Base-by-base conservation (phyloP, 163 green algal species). In the Volvox carteri region DNA sequence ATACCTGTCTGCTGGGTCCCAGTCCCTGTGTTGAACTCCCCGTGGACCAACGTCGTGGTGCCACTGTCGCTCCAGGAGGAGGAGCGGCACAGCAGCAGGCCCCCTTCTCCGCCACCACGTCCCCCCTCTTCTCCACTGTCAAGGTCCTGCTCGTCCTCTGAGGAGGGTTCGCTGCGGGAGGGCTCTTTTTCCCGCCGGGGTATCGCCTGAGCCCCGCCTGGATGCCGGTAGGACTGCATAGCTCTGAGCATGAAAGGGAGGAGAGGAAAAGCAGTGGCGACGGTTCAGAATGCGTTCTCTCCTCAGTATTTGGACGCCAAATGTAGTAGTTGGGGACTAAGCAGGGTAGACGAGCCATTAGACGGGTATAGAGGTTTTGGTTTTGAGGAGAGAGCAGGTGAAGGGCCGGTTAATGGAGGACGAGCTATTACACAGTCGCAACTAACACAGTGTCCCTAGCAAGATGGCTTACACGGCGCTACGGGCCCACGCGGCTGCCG, bases 131-230 rank as follows among this genome's bases (percentile, higher is more conserved):
- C n/a, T n/a, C n/a, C n/a, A n/a, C n/a, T n/a, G n/a, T n/a, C n/a
- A n/a, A n/a, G n/a, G 33, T 87, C 80, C 46, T 78, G 56, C 65
- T 87, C 80, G 28, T 78, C 80, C 11, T 87, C 80, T 6, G 80
- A 87, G 18, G 80, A 87, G 11, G 62, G 80, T 44, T 87, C 80
- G 75, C 75, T 84, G 14, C 33, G 4, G 12, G 33, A 46, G 21
- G 25, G 42, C 30, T 44, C 62, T 7, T 8, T 28, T 23, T 8
- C 62, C 70, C 70, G 35, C 30, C 42, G 39, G 16, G 41, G 19
- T 7, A 37, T 28, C 42, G 19, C 73, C 21, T 44, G 16, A 46
- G 73, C n/a, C n/a, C n/a, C 35, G 11, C 28, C 21, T 6, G 78
- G 58, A 33, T 86, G 37, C 78, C 62, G 76, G 42, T 86, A 86